phyloP scores from a whole-genome alignment of 345 rosid species.

The Adansonia digitata region DNA sequence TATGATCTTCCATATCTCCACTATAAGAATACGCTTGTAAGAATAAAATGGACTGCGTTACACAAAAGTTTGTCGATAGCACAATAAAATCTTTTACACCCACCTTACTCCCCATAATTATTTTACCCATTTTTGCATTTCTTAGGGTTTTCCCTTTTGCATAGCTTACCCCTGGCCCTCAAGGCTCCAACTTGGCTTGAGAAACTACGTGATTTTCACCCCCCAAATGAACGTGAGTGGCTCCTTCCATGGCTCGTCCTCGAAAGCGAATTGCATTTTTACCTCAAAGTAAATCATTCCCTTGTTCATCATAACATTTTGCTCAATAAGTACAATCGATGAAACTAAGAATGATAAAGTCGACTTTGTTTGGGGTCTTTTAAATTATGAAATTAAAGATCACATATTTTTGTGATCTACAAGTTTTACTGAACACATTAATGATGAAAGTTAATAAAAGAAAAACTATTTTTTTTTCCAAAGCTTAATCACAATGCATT shows the following conservation, averaged over 20 bases:
- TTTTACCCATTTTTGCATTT: constrained; percentile 20
- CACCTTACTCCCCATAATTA: constrained; percentile 23
- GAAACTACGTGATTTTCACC: neutral
- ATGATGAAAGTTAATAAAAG: constrained; percentile 19
- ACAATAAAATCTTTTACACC: constrained; percentile 22
- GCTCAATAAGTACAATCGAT: constrained; percentile 11
- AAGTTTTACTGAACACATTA: neutral
- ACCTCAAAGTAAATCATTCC: constrained; percentile 15
- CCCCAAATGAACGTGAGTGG: constrained; percentile 26
- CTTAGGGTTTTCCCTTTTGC: constrained; percentile 2
- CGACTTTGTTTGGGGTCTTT: neutral
- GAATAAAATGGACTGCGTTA: constrained; percentile 8
- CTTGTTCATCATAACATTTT: constrained; percentile 21
- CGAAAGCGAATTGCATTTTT: neutral
- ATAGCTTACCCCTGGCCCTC: constrained; percentile 12
- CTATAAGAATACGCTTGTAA: neutral
- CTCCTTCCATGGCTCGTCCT: constrained; percentile 3
- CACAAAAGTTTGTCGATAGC: constrained; percentile 6
- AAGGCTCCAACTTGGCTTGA: neutral
- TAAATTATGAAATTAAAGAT: neutral
- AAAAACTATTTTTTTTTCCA: constrained; percentile 5
- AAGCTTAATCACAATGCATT: constrained; percentile 20
- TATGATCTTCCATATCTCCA: neutral
- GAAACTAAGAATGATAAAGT: neutral
- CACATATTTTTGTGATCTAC: neutral